These are phyloP conservation scores for Solanum hybrid DNA, from an alignment of 305 asterid species.

Conservation along the genomic window DNA sequence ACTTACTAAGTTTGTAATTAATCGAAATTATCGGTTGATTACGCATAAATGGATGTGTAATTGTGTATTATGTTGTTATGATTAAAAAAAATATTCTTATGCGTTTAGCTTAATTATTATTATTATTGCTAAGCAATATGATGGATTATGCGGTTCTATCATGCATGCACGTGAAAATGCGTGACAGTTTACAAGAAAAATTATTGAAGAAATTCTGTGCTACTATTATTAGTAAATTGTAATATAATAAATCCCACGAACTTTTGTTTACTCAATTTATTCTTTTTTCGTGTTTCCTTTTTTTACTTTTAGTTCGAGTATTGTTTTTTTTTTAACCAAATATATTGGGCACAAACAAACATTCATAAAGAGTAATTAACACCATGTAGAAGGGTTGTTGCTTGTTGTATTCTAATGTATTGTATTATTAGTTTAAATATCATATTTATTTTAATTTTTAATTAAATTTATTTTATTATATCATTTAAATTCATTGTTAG, in stretches of 20 bases:
- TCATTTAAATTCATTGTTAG: too few relatives aligned
- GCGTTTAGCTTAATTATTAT: not conserved
- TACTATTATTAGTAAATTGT: not conserved
- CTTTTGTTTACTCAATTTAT: not conserved
- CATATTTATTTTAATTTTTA: too few relatives aligned
- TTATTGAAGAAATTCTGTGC: not conserved
- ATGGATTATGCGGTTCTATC: not conserved
- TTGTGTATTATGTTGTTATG: slow-evolving; percentile 6
- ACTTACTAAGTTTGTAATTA: slow-evolving; percentile 6
- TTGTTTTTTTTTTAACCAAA: not conserved
- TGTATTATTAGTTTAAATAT: not conserved
- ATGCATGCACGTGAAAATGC: slow-evolving; percentile 25
- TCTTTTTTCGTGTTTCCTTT: not conserved
- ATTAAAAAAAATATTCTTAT: not conserved
- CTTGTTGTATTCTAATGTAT: not conserved
- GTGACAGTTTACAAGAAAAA: not conserved
- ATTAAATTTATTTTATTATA: too few relatives aligned
- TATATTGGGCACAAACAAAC: not conserved
- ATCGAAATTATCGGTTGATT: slow-evolving; percentile 14
- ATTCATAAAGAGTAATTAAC: not conserved
- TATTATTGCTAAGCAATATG: not conserved
- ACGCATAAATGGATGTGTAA: slow-evolving; percentile 1
- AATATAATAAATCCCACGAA: not conserved
- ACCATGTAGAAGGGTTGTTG: not conserved
- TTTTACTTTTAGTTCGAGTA: not conserved